Evolutionary conservation across 306 rosid genomes (phyloP).

Genomic region (Pterocarpus macrocarpus): DNA sequence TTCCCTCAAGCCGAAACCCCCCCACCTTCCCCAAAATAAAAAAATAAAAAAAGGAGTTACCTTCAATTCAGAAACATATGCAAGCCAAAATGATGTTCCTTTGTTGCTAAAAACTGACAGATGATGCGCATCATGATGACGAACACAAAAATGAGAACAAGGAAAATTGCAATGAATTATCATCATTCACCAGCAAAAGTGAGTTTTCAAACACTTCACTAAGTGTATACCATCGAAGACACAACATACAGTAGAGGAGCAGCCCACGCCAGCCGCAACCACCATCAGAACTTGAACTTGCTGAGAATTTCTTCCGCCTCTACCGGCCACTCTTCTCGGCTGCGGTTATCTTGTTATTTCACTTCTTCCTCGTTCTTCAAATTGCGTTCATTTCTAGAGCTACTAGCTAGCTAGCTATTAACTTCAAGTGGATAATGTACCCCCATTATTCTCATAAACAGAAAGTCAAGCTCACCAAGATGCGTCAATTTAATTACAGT

Average conservation of each 20-base stretch:
- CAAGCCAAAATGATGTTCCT: not conserved
- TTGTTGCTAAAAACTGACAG: constrained; percentile 30
- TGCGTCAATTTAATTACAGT: constrained; percentile 67
- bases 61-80: constrained; percentile 32
- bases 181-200: constrained; percentile 4
- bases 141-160: constrained; percentile 16
- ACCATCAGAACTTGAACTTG: not conserved
- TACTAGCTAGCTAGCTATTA: not conserved
- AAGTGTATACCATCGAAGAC: not conserved
- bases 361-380: constrained; percentile 17
- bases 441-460: not conserved
- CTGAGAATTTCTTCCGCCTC: not conserved
- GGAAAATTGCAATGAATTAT: constrained; percentile 14
- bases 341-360: not conserved
- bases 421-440: constrained; percentile 30
- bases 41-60: constrained; percentile 4
- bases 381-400: constrained; percentile 11
- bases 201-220: constrained; percentile 36
- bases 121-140: not conserved
- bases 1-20: not conserved
- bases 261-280: not conserved
- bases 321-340: not conserved
- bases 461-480: constrained; percentile 39
- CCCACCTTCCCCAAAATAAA: not conserved
- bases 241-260: constrained; percentile 17